Evolutionary conservation across 129 eudicot genomes (phyloP).

Genomic region (Ambrosia artemisiifolia): DNA sequence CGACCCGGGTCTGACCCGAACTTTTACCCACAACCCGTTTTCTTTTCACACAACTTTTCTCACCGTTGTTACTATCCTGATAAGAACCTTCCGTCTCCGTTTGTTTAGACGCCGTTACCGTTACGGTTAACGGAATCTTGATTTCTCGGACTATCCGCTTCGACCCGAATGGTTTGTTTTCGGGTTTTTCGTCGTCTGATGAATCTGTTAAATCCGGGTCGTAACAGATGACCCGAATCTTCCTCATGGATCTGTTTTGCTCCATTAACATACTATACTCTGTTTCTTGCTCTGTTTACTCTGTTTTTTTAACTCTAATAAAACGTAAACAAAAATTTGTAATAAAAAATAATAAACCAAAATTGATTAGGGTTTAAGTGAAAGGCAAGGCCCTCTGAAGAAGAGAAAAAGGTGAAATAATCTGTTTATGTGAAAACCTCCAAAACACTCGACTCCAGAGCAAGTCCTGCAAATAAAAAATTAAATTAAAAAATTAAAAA

Average conservation of each 20-base stretch:
- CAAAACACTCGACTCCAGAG: constrained; percentile 95
- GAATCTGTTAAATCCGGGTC: constrained; percentile 90
- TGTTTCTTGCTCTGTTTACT: constrained; percentile 1
- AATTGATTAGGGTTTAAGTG: constrained; percentile 33
- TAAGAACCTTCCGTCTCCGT: constrained; percentile 38
- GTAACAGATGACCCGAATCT: constrained; percentile 60
- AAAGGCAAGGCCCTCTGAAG: constrained; percentile 77
- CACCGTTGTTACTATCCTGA: constrained; percentile 56
- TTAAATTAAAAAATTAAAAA: constrained; percentile 1
- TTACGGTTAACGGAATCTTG: constrained; percentile 32
- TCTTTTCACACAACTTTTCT: constrained; percentile 31
- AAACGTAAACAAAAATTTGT: constrained; percentile 12
- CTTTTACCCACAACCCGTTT: constrained; percentile 35
- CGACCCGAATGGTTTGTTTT: constrained; percentile 26
- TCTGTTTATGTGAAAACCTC: constrained; percentile 78
- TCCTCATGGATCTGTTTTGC: constrained; percentile 37
- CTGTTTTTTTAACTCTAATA: constrained; percentile 16
- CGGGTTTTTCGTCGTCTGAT: constrained; percentile 53
- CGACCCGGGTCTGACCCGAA: constrained; percentile 20
- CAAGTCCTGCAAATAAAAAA: constrained; percentile 73
- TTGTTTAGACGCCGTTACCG: constrained; percentile 22
- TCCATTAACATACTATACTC: constrained; percentile 2
- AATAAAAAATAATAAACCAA: constrained; percentile 13
- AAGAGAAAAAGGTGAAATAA: constrained; percentile 59
- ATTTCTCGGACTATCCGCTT: constrained; percentile 58